Base-by-base conservation (phyloP, 208 protist genomes). In the Leishmania guyanensis region DNA sequence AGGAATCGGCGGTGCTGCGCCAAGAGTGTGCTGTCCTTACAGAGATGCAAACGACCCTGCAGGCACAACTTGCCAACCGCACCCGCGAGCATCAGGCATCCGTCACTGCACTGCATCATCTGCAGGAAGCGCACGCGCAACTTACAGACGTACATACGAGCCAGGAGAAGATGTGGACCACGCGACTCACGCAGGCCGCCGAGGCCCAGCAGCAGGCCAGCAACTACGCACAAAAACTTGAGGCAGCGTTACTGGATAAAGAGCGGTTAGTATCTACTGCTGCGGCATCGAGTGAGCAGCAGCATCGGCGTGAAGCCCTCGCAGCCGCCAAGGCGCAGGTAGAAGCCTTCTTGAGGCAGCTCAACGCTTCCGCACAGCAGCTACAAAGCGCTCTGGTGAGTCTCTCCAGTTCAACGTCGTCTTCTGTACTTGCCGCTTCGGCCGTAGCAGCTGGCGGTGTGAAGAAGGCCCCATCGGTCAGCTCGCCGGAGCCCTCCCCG, bases 121-220 rank as follows among this genome's bases (percentile, higher is more conserved):
- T 62, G 36, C 43, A 71, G 72, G 39, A 39, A 33, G 58, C 65
- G 54, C 82, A 85, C 33, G 17, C 39, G 43, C 62, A 62, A 17
- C 20, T 48, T 5, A 65, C 46, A 0, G 48, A 85, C 3, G 53
- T 43, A 5, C 75, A 56, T 36, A 48, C 56, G 20, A 73, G 64
- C 5, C 81, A 79, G 51, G 36, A 83, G 16, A 65, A 54, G 48
- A 46, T 76, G 43, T 78, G 80, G 46, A 71, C 50, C 46, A 58
- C 77, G 22, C 80, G 65, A 0, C 77, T 83, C 33, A 51, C 81
- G 46, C 84, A 87, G 39, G 48, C 81, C 10, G 65, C 75, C 33
- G 73, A 83, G 29, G 14, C 81, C 46, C 84, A 90, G 70, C 82
- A 76, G 50, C 68, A 78, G 6, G 36, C 83, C 5, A 82, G 70